Percentiles rank a stretch among this genome's conserved stretches.
phyloP scores from a whole-genome alignment of 441 rosid genomes.

The Brassica balearica region DNA sequence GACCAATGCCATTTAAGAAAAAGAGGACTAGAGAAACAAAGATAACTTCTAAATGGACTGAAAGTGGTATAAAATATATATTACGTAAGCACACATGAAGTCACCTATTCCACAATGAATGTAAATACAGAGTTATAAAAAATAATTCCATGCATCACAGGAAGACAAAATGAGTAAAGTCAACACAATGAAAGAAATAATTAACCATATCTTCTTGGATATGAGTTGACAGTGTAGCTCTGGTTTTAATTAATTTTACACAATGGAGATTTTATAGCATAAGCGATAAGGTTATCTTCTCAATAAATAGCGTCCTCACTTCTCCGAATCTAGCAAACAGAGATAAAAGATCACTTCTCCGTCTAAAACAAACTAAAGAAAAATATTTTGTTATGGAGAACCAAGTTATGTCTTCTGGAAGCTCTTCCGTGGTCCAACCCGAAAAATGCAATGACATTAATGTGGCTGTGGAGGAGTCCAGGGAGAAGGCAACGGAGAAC shows the following conservation, averaged over 20 bases:
- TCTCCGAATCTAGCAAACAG: slow-evolving; percentile 34
- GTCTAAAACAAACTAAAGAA: neutral
- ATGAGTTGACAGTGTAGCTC: slow-evolving; percentile 14
- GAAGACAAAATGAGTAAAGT: slow-evolving; percentile 3
- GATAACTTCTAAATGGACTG: neutral
- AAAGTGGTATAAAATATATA: neutral
- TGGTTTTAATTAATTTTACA: slow-evolving; percentile 16
- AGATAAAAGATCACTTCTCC: slow-evolving; percentile 28
- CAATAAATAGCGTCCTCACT: slow-evolving; percentile 37
- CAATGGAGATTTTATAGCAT: slow-evolving; percentile 38
- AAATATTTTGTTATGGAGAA: slow-evolving; percentile 11
- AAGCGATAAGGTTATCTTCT: slow-evolving; percentile 16
- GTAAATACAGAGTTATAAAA: slow-evolving; percentile 1
- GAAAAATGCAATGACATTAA: neutral
- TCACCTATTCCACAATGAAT: neutral
- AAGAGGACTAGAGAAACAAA: neutral
- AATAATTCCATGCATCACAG: neutral
- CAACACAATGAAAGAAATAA: neutral
- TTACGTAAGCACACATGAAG: neutral
- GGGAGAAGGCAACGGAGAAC: slow-evolving; percentile 9
- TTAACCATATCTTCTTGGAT: neutral
- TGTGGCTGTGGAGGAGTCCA: slow-evolving; percentile 13
- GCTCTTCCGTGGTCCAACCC: slow-evolving; percentile 29
- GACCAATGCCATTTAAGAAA: neutral
- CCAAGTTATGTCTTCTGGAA: slow-evolving; percentile 39